Conservation (phyloP, 2,329 filamentous ascomycete species). For the Calonectria pauciramosa region DNA sequence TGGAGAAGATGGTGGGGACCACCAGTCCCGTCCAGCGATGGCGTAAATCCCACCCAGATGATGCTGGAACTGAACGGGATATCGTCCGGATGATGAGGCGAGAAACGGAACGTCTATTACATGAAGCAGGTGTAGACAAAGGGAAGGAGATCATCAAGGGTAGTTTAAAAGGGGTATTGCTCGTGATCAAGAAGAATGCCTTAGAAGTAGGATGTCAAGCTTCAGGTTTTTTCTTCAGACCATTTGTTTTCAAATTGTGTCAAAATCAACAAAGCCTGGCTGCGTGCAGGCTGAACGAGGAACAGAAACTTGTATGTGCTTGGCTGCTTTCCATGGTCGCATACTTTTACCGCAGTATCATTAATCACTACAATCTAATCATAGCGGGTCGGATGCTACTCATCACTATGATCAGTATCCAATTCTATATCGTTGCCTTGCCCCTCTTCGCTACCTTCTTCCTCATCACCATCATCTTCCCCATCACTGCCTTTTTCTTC, state of each 20-base stretch:
- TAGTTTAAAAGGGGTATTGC: slow-evolving; percentile 39
- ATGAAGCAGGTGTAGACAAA: slow-evolving; percentile 51
- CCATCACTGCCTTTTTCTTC: background rate
- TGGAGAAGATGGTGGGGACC: slow-evolving; percentile 55
- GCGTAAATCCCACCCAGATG: slow-evolving; percentile 59
- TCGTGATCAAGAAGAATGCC: slow-evolving; percentile 48
- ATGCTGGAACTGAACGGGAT: slow-evolving; percentile 56
- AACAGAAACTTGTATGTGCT: background rate
- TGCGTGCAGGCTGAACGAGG: background rate
- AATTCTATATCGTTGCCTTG: background rate
- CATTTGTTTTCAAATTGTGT: background rate
- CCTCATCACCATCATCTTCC: background rate
- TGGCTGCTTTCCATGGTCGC: background rate
- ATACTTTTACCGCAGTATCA: slow-evolving; percentile 30
- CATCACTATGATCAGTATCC: background rate
- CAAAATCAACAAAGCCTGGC: background rate
- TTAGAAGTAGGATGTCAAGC: background rate
- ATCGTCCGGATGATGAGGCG: slow-evolving; percentile 48
- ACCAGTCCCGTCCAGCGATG: slow-evolving; percentile 58
- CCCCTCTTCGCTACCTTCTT: background rate
- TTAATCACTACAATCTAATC: background rate
- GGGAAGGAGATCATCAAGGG: slow-evolving; percentile 49
- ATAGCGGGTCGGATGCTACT: background rate
- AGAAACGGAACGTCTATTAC: slow-evolving; percentile 45
- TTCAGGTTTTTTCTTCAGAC: background rate